phyloP scores from a whole-genome alignment of 139 green algal species.

The Desmodesmus armatus region DNA sequence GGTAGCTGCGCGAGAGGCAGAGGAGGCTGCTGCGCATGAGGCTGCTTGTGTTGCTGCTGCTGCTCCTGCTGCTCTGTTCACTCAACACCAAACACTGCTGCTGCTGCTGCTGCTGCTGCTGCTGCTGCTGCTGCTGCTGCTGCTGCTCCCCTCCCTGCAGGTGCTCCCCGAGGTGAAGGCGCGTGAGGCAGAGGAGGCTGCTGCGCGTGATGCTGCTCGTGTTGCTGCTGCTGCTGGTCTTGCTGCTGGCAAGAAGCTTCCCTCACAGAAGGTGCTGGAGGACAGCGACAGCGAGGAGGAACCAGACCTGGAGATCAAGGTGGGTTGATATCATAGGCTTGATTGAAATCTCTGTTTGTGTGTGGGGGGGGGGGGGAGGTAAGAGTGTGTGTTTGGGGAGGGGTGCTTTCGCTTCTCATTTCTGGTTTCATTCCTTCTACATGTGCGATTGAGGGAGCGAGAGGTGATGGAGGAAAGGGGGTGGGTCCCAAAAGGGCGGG shows the following conservation, averaged over 20 bases:
- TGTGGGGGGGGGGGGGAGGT: not conserved
- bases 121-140: not conserved
- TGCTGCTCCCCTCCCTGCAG: slow-evolving; percentile 42
- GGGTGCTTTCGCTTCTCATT: not conserved
- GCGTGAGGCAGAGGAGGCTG: slow-evolving; percentile 67
- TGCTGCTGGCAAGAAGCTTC: slow-evolving; percentile 52
- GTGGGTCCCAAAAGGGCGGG: too few relatives aligned
- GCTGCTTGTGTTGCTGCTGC: too few relatives aligned
- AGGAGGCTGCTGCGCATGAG: too few relatives aligned
- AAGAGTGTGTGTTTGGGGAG: too few relatives aligned
- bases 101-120: slow-evolving; percentile 48
- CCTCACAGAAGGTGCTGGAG: slow-evolving; percentile 43
- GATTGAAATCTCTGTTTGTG: not conserved
- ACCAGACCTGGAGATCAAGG: slow-evolving; percentile 68
- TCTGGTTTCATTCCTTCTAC: not conserved
- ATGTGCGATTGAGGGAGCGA: not conserved
- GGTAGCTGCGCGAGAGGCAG: too few relatives aligned
- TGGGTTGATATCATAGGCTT: not conserved
- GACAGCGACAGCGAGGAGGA: slow-evolving; percentile 66
- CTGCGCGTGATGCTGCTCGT: slow-evolving; percentile 62
- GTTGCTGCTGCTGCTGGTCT: slow-evolving; percentile 55
- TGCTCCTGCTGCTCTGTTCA: slow-evolving; percentile 48
- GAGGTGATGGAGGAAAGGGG: not conserved
- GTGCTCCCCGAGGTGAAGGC: slow-evolving; percentile 77
- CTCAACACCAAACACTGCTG: too few relatives aligned